Percentiles rank a stretch among this genome's conserved stretches.
phyloP scores from a whole-genome alignment of 1,284 basidiomycete genomes.

The Leucoagaricus sp. region DNA sequence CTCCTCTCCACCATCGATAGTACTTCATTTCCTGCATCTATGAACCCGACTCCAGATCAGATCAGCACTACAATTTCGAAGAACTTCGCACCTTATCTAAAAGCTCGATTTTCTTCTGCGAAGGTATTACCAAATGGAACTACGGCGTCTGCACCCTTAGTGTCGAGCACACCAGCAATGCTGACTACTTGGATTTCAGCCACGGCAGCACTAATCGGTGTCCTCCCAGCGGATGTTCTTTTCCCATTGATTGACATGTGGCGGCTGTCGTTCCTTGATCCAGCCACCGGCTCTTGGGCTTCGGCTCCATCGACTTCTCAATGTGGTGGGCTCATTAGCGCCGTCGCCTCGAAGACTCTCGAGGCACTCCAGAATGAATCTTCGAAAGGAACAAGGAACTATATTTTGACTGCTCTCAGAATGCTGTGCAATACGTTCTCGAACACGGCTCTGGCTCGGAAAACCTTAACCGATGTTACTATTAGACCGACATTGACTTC shows the following conservation, averaged over 20 bases:
- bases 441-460: constrained; percentile 50
- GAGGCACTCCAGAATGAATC: constrained; percentile 30
- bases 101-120: constrained; percentile 43
- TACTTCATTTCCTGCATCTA: constrained; percentile 32
- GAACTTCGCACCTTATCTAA: constrained; percentile 67
- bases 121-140: constrained; percentile 9
- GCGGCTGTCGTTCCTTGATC: constrained; percentile 76
- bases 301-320: constrained; percentile 33
- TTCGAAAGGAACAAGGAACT: constrained; percentile 46
- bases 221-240: constrained; percentile 58
- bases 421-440: constrained; percentile 77
- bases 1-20: constrained; percentile 64
- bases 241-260: constrained; percentile 87
- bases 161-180: constrained; percentile 34
- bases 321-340: constrained; percentile 38
- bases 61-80: constrained; percentile 51
- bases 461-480: constrained; percentile 42
- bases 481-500: constrained; percentile 41
- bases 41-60: constrained; percentile 36
- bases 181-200: constrained; percentile 49
- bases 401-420: constrained; percentile 70
- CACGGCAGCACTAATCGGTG: constrained; percentile 45
- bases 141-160: constrained; percentile 21
- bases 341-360: constrained; percentile 47
- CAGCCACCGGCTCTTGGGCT: constrained; percentile 53